Evolutionary conservation across 2,329 filamentous ascomycete genomes (phyloP), one percentile per base, ranked within the genome.

Genomic region (Cercospora beticola): DNA sequence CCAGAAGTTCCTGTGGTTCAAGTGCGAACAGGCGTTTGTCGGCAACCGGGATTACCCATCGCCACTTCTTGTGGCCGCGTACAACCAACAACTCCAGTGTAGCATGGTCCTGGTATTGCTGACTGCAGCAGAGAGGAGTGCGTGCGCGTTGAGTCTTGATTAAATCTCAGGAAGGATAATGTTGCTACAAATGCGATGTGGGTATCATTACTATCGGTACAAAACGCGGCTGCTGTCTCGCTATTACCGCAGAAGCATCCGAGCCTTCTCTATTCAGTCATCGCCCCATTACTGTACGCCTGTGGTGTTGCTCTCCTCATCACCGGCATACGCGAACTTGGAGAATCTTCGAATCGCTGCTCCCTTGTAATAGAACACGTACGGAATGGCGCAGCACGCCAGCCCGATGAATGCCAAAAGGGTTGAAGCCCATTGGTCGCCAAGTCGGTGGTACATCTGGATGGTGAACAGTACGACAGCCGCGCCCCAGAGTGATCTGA

Each of bases 281-380:
- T 23, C 3, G 46, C 46, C 4, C 10, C 26, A 1, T 58, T 62
- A 75, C 68, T 73, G 73, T 54, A 67, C 40, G 6, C 73, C 74
- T 61, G 70, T 73, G 62, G 65, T 68, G 28, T 72, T 70, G 52
- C 77, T 76, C 76, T 87, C 85, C 64, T 86, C 84, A 57, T 87
- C 85, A 14, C 83, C 84, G 23, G 79, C 79, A 72, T 92, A 96
- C 0, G 93, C 93, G 76, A 88, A 96, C 79, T 87, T 90, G 75
- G 89, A 92, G 68, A 85, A 83, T 65, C 82, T 83, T 5, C 93
- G 85, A 72, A 97, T 96, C 5, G 79, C 78, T 16, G 88, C 91
- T 3, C 93, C 93, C 74, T 87, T 92, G 75, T 83, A 88, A 84
- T 90, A 97, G 81, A 97, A 97, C 28, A 92, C 79, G 78, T 90